Percentiles rank a stretch among this genome's conserved stretches.
phyloP scores from a whole-genome alignment of 768 basidiomycete genomes.

The Tricholoma saponaceum region DNA sequence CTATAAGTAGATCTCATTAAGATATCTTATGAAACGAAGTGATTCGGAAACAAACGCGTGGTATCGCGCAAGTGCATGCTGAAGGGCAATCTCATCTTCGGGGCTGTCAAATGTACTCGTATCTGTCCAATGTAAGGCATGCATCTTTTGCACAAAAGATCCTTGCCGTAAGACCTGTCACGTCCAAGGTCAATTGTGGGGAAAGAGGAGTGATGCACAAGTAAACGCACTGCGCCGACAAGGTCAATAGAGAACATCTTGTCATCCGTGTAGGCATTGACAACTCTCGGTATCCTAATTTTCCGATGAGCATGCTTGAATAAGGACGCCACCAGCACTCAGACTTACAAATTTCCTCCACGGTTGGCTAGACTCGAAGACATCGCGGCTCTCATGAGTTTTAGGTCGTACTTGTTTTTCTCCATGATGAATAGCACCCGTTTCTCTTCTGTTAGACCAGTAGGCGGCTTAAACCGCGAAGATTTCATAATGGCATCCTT shows the following conservation, averaged over 20 bases:
- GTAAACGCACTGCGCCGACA: conserved; percentile 9
- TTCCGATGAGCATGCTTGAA: not conserved
- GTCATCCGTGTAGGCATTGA: conserved; percentile 10
- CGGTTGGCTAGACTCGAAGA: not conserved
- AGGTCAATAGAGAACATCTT: too few relatives aligned
- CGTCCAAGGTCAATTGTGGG: not conserved
- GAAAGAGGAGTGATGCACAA: not conserved
- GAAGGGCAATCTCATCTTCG: conserved; percentile 29
- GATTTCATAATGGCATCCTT: conserved; percentile 1
- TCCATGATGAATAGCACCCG: conserved; percentile 1
- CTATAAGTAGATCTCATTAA: conserved; percentile 4
- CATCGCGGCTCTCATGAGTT: not conserved
- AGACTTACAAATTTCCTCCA: not conserved
- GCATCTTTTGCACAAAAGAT: conserved; percentile 42
- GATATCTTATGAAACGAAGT: not conserved
- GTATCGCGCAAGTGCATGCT: conserved; percentile 43
- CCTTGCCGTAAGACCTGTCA: conserved; percentile 28
- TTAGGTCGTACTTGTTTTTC: not conserved
- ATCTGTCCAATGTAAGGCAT: conserved; percentile 40
- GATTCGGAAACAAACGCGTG: conserved; percentile 34
- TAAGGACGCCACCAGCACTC: not conserved
- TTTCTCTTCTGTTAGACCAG: not conserved
- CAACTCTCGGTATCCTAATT: conserved; percentile 2
- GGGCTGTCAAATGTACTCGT: conserved; percentile 28
- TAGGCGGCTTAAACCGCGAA: not conserved